Conservation (phyloP, 148 eudicot species). For the Nepenthes gracilis region DNA sequence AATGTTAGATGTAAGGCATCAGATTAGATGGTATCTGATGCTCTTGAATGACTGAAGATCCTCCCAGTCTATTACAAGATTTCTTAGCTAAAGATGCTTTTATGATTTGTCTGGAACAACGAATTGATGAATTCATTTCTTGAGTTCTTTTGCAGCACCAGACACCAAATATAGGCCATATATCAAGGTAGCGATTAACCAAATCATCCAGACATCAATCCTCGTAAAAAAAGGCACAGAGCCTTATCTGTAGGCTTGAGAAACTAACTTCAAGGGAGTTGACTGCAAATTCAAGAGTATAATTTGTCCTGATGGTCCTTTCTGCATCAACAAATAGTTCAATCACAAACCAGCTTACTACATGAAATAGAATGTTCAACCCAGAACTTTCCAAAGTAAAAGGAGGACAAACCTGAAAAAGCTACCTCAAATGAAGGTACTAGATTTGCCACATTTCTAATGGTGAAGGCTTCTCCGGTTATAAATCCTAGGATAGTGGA, state of each 20-base stretch:
- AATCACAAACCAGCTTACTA: not conserved
- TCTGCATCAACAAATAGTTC: conserved; percentile 25
- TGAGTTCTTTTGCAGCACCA: too few relatives aligned
- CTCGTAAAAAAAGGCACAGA: too few relatives aligned
- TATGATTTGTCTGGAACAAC: too few relatives aligned
- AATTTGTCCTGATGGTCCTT: conserved; percentile 94
- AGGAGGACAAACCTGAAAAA: not conserved
- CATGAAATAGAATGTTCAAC: not conserved
- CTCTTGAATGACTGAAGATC: too few relatives aligned
- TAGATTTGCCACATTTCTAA: conserved; percentile 83
- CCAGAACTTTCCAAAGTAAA: not conserved
- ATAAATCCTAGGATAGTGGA: conserved; percentile 73
- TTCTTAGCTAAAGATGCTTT: too few relatives aligned
- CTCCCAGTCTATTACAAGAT: too few relatives aligned
- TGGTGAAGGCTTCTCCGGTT: conserved; percentile 88
- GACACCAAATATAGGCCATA: too few relatives aligned
- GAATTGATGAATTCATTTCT: too few relatives aligned
- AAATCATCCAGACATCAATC: not conserved
- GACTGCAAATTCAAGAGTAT: conserved; percentile 90
- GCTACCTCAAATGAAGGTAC: conserved; percentile 81
- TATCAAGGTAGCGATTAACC: not conserved
- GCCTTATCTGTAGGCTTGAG: not conserved
- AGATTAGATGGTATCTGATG: too few relatives aligned
- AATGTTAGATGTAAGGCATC: too few relatives aligned
- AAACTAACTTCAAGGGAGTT: conserved; percentile 64